Conservation (phyloP, 257 asterid species). For the Solanum pennellii region DNA sequence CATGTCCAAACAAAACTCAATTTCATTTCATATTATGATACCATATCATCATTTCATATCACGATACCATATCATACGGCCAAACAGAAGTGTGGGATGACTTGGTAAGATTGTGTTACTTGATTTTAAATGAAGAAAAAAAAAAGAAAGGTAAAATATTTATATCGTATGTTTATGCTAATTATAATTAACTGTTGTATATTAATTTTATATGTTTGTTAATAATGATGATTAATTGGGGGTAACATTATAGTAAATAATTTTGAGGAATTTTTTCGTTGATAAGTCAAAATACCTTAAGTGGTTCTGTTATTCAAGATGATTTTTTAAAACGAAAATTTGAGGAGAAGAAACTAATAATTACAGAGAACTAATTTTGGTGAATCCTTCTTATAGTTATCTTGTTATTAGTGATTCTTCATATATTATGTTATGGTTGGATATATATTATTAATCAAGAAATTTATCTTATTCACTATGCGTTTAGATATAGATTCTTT, state of each 20-base stretch:
- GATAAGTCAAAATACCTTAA: background rate
- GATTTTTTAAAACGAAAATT: too few species aligned
- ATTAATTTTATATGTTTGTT: too few species aligned
- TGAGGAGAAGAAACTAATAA: background rate
- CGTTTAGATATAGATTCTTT: background rate
- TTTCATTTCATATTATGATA: too few species aligned
- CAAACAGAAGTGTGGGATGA: background rate
- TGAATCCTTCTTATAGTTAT: too few species aligned
- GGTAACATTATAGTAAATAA: background rate
- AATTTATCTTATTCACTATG: too few species aligned
- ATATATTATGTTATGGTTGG: background rate
- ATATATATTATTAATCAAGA: too few species aligned
- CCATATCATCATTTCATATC: too few species aligned
- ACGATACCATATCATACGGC: too few species aligned
- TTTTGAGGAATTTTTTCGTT: background rate
- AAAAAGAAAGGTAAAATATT: background rate
- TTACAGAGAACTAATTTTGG: background rate
- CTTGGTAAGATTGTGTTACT: background rate
- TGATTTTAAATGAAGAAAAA: background rate
- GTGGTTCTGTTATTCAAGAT: background rate
- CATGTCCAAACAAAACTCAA: too few species aligned
- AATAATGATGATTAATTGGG: background rate
- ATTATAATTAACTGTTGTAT: background rate
- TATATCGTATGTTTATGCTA: background rate
- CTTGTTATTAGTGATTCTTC: background rate